Evolutionary conservation across 2,329 filamentous ascomycete genomes (phyloP).

Genomic region (Septoria petroselini): DNA sequence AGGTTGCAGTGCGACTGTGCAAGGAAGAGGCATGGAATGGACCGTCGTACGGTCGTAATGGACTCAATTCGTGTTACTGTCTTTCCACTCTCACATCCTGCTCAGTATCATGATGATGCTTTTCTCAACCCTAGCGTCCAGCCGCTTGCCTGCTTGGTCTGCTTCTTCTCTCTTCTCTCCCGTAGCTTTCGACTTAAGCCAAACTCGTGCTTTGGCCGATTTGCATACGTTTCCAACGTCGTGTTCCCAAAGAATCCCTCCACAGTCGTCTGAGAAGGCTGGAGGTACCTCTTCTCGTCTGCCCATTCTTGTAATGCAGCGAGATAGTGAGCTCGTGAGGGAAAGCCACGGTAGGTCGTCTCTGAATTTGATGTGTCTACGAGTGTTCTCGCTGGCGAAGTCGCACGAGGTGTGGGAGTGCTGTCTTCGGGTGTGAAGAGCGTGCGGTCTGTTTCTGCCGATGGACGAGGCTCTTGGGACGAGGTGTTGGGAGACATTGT

Average conservation of each 20-base stretch:
- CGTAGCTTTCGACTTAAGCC: slow-evolving; percentile 26
- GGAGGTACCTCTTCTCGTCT: slow-evolving; percentile 32
- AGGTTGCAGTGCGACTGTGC: slow-evolving; percentile 6
- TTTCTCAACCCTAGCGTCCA: background rate
- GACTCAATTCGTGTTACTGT: background rate
- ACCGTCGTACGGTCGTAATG: background rate
- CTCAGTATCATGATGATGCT: background rate
- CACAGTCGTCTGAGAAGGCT: slow-evolving; percentile 25
- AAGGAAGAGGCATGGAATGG: background rate
- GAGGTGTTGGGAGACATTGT: slow-evolving; percentile 1
- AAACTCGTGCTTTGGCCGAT: slow-evolving; percentile 25
- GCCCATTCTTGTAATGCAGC: slow-evolving; percentile 33
- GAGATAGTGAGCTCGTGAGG: slow-evolving; percentile 32
- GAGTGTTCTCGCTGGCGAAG: slow-evolving; percentile 5
- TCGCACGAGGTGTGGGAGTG: slow-evolving; percentile 1
- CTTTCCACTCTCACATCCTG: background rate
- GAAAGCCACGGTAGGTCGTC: slow-evolving; percentile 32
- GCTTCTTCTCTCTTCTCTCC: slow-evolving; percentile 26
- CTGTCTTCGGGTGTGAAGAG: background rate
- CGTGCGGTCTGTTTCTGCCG: slow-evolving; percentile 12
- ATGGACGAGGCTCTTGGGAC: background rate
- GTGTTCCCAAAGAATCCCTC: slow-evolving; percentile 34
- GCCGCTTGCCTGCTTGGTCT: background rate
- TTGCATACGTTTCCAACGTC: slow-evolving; percentile 32
- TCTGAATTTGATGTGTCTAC: slow-evolving; percentile 2